Evolutionary conservation across 75 land plant species (phyloP).

Genomic region (Selaginella tamariscina): DNA sequence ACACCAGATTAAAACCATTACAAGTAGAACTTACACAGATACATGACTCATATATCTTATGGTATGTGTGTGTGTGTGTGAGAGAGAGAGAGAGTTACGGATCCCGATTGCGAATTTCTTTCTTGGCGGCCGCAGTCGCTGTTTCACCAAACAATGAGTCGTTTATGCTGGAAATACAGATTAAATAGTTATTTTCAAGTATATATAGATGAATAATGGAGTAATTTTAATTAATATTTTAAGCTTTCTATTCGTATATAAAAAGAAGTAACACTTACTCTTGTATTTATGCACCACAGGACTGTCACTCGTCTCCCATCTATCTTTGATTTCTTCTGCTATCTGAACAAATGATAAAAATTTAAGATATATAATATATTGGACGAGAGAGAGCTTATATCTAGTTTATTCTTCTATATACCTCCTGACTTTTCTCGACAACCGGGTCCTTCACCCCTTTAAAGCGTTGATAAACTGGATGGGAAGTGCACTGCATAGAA

Average conservation of each 20-base stretch:
- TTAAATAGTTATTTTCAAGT: not conserved
- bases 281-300: slow-evolving; percentile 94
- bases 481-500: slow-evolving; percentile 35
- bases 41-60: not conserved
- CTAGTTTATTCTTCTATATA: slow-evolving; percentile 20
- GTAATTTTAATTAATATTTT: no score
- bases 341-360: slow-evolving; percentile 33
- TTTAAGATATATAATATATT: not conserved
- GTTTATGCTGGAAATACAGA: slow-evolving; percentile 38
- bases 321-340: slow-evolving; percentile 75
- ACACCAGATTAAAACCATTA: not conserved
- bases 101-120: slow-evolving; percentile 75
- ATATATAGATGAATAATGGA: not conserved
- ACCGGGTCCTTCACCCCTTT: slow-evolving; percentile 59
- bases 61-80: not conserved
- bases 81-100: slow-evolving; percentile 45
- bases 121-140: slow-evolving; percentile 59
- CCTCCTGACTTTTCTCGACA: slow-evolving; percentile 75
- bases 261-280: slow-evolving; percentile 39
- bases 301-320: slow-evolving; percentile 86
- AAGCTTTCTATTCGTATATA: no score
- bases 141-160: slow-evolving; percentile 80
- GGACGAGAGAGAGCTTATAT: no score
- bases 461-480: slow-evolving; percentile 55
- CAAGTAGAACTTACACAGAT: not conserved